Conservation (phyloP, 2,329 filamentous ascomycete species). For the Apiospora sp. region DNA sequence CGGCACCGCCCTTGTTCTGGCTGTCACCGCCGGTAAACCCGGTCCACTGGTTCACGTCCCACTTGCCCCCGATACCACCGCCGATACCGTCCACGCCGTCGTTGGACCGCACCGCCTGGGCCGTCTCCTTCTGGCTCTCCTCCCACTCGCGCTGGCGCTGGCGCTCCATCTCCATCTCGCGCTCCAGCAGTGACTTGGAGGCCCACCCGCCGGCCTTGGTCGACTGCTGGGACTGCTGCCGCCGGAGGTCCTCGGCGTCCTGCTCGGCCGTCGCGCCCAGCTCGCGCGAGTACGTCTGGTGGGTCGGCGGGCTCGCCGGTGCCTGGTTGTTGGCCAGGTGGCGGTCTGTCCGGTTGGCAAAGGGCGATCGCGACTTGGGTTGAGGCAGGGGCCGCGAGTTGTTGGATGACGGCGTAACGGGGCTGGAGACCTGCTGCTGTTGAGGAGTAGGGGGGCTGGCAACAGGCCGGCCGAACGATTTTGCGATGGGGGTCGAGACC, state of each 20-base stretch:
- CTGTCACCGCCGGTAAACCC: constrained; percentile 79
- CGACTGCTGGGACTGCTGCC: constrained; percentile 63
- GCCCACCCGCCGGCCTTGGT: constrained; percentile 71
- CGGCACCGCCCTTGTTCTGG: constrained; percentile 71
- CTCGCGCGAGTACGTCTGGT: constrained; percentile 62
- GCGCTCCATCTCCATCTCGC: constrained; percentile 82
- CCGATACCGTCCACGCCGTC: constrained; percentile 69
- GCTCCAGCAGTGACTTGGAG: constrained; percentile 75
- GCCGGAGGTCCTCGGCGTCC: constrained; percentile 67
- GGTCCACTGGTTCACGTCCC: constrained; percentile 80
- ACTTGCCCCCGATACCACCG: constrained; percentile 71
- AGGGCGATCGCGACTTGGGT: constrained; percentile 33
- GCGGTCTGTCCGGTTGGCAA: constrained; percentile 61
- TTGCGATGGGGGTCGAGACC: too few species aligned
- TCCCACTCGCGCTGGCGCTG: constrained; percentile 84
- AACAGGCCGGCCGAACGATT: constrained; percentile 36
- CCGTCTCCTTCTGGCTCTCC: constrained; percentile 72
- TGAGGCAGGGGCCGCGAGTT: constrained; percentile 39
- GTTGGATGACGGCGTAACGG: constrained; percentile 27
- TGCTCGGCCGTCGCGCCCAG: constrained; percentile 67
- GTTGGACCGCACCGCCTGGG: constrained; percentile 59
- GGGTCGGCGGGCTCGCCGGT: constrained; percentile 49
- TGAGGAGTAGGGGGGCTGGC: constrained; percentile 32
- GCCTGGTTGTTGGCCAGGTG: constrained; percentile 64
- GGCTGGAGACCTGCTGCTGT: constrained; percentile 16